Conservation (phyloP, 768 basidiomycete genomes). For the Lepiota brunneoincarnata region DNA sequence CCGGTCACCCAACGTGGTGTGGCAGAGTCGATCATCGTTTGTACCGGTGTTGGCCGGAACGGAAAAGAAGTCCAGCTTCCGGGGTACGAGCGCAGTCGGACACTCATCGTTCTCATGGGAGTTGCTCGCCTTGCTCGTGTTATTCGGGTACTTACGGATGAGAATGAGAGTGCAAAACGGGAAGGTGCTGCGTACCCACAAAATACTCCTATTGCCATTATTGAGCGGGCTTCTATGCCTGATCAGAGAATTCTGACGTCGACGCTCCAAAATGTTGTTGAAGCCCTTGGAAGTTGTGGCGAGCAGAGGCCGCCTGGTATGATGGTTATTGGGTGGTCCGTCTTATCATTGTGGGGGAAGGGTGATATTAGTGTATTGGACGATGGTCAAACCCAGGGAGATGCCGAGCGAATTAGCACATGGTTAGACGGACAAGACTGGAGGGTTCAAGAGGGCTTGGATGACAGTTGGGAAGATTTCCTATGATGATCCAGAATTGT, state of each 20-base stretch:
- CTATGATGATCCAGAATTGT: background rate
- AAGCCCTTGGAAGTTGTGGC: slow-evolving; percentile 69
- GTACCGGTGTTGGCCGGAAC: slow-evolving; percentile 89
- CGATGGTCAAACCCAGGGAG: slow-evolving; percentile 38
- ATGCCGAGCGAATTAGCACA: slow-evolving; percentile 43
- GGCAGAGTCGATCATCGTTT: slow-evolving; percentile 84
- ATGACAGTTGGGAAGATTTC: slow-evolving; percentile 34
- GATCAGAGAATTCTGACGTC: slow-evolving; percentile 86
- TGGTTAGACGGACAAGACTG: slow-evolving; percentile 68
- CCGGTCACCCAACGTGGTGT: slow-evolving; percentile 96
- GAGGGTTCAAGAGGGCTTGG: slow-evolving; percentile 66
- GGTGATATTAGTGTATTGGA: slow-evolving; percentile 76
- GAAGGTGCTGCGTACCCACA: slow-evolving; percentile 62
- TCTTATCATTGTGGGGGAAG: slow-evolving; percentile 67
- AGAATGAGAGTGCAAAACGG: slow-evolving; percentile 18
- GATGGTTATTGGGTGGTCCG: slow-evolving; percentile 94
- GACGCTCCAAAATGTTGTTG: slow-evolving; percentile 69
- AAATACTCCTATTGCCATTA: slow-evolving; percentile 82
- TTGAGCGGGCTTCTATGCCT: slow-evolving; percentile 92
- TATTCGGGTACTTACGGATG: slow-evolving; percentile 51
- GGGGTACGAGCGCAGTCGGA: slow-evolving; percentile 78
- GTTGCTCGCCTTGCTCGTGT: slow-evolving; percentile 82
- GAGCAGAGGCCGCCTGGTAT: slow-evolving; percentile 95
- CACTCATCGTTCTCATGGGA: slow-evolving; percentile 90
- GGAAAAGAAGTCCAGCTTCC: slow-evolving; percentile 86